Evolutionary conservation across 768 basidiomycete genomes (phyloP), one percentile per base, ranked within the genome.

Genomic region (Leccinum arenicola): DNA sequence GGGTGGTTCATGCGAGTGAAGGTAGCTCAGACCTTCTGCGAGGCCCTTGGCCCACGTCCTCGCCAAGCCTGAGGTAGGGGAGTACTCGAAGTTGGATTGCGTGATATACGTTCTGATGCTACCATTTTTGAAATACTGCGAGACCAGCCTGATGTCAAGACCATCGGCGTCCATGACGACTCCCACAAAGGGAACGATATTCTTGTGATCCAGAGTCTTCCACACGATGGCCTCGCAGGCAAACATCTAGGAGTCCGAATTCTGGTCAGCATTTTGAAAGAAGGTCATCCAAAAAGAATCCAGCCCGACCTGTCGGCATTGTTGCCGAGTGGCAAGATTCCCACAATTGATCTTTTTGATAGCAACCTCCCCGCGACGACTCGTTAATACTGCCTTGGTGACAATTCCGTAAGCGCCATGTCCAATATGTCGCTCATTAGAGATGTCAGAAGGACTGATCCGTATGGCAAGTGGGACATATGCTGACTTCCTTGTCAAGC

Each of bases 141-240:
- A 68, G 50, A 72, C 64, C 4, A 74, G 62, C 45, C 70, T 57
- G 17, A 72, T 51, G 25, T 52, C 19, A 8, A 47, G 12, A 11
- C 51, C 51, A 14, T 48, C 56, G 25, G 25, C 25, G 25, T 64
- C 53, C 7, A 12, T 4, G 23, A 66, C 5, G 38, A 66, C 49
- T 1, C 73, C 73, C 2, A 59, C 12, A 51, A 74, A 72, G 14
- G 64, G 63, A 21, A 70, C 61, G 9, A 74, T 67, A 21, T 73
- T 68, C 14, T 61, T 47, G 58, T 74, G 73, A 48, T 23, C 31
- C 11, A 72, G 33, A 14, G 69, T 64, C 47, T 45, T 48, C 70
- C 66, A 72, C n/a, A 70, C 53, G 35, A 73, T 68, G 17, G 72
- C 68, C 29, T 74, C 70, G 27, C 68, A 51, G 21, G 63, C 54